Evolutionary conservation across 2,329 filamentous ascomycete species (phyloP), one percentile per base, ranked within the genome.

Genomic region (Aspergillus sergii): DNA sequence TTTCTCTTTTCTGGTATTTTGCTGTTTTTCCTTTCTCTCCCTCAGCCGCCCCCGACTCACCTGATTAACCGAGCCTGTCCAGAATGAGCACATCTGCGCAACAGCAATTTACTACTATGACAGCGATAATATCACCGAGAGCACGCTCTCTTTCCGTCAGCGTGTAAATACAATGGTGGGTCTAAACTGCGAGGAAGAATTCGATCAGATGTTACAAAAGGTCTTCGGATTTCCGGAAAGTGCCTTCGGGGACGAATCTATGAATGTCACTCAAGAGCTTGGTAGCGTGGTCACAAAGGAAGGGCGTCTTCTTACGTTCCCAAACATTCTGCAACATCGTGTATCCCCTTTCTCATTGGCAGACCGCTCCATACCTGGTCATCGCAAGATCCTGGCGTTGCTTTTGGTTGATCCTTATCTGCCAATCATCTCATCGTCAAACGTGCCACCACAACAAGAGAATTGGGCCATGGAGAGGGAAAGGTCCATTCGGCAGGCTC

Each of bases 91-190:
- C 62, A 90, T 91, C 30, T 83, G 82, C 63, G 86, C 86, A 0
- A 88, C 87, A 0, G 85, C 88, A 0, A 77, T 91, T 2, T 91
- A 88, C 77, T 90, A 90, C 73, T 88, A 87, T 67, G 85, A 88
- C 66, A 78, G 75, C 60, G 81, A 88, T 0, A 91, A 91, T 72
- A 83, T 90, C 59, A 86, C 85, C 0, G 76, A 84, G 1, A 84
- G 78, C 63, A 73, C 71, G 3, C 78, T 90, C 0, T 74, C 75
- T 0, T 88, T 89, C 68, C 82, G 80, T 2, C 83, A 83, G 16
- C 23, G 7, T 58, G 0, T 23, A 63, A 10, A 10, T 32, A 32
- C 30, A 32, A 11, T 10, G 9, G 9, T 32, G 2, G 30, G 0
- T 32, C 2, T 32, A 1, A 11, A 32, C 0, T 10, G 10, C 0